phyloP scores from a whole-genome alignment of 23 red algal genomes.

The Agarophyton chilense region DNA sequence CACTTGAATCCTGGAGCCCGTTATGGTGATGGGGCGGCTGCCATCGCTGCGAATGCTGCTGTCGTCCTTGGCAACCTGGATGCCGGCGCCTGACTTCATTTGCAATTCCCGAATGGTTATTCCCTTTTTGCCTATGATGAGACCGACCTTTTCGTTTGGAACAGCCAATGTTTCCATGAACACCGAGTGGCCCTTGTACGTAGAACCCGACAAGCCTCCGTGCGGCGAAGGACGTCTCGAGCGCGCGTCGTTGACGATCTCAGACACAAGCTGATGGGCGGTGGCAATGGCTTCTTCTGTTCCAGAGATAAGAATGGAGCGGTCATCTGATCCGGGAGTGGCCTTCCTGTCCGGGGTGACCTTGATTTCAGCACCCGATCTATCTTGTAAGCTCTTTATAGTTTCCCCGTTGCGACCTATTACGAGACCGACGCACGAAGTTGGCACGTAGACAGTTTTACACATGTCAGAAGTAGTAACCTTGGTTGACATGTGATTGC shows the following conservation, averaged over 20 bases:
- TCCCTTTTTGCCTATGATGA: conserved; percentile 89
- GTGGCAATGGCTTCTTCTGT: conserved; percentile 72
- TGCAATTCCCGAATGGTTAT: conserved; percentile 92
- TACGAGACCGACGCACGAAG: conserved; percentile 83
- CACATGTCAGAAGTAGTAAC: conserved; percentile 48
- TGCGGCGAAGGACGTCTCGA: conserved; percentile 40
- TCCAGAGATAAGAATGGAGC: conserved; percentile 81
- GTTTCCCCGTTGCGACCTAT: conserved; percentile 95
- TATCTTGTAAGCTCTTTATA: conserved; percentile 84
- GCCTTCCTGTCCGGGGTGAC: conserved; percentile 89
- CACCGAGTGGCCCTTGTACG: conserved; percentile 40
- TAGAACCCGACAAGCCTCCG: conserved; percentile 8
- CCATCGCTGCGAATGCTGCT: conserved; percentile 46
- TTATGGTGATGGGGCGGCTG: conserved; percentile 82
- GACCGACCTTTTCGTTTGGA: conserved; percentile 94
- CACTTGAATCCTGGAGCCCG: conserved; percentile 73
- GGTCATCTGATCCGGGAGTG: conserved; percentile 39
- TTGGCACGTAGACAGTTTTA: conserved; percentile 89
- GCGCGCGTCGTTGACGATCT: conserved; percentile 76
- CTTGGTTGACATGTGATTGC: conserved; percentile 33
- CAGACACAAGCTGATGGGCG: conserved; percentile 77
- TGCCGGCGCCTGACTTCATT: conserved; percentile 74
- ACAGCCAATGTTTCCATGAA: conserved; percentile 66
- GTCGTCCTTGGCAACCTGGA: conserved; percentile 89
- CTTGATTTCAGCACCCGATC: conserved; percentile 85